Evolutionary conservation across 176 grass and related monocot genomes (phyloP), one percentile per base, ranked within the genome.

Genomic region (Oryza glumipatula): DNA sequence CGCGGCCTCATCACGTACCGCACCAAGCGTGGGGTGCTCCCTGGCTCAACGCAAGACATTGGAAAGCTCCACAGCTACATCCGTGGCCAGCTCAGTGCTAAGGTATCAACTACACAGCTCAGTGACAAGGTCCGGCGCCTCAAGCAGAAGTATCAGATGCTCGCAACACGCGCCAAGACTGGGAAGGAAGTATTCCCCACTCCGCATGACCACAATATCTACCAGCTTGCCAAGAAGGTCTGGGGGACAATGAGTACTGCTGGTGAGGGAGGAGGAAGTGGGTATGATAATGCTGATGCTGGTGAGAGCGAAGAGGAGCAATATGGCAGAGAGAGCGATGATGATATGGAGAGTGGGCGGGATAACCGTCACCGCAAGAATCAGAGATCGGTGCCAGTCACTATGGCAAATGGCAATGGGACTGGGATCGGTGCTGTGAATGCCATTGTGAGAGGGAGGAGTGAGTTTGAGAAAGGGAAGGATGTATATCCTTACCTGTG

Each of bases 91-190:
- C 85, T 95, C 71, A 87, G 86, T 15, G 72, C 76, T 22, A 85
- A 88, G 66, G 88, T 88, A 10, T 82, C 83, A 65, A 81, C 56
- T 19, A 86, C 76, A 10, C 93, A 92, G 86, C 76, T 95, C 15
- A 83, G 76, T 12, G 86, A 92, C 13, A 95, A 95, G 76, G 76
- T 92, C n/a, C 76, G 90, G 8, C 77, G 90, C 39, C 90, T 95
- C 71, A 95, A 87, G 83, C 86, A 95, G 74, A 92, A 90, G 39
- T 95, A 79, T 80, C 33, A 75, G 24, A 19, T 52, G 1, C 77
- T 86, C 17, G 32, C 68, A 4, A 33, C 73, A 9, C 88, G 88
- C 13, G 68, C 43, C 17, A 92, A 81, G 85, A 92, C 82, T 12
- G 83, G 88, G 1, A 26, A 65, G 13, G 85, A 77, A 11, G 81